Percentiles rank a stretch among this genome's conserved stretches.
Evolutionary conservation across 306 rosid genomes (phyloP).

Genomic region (Medicago lupulina): DNA sequence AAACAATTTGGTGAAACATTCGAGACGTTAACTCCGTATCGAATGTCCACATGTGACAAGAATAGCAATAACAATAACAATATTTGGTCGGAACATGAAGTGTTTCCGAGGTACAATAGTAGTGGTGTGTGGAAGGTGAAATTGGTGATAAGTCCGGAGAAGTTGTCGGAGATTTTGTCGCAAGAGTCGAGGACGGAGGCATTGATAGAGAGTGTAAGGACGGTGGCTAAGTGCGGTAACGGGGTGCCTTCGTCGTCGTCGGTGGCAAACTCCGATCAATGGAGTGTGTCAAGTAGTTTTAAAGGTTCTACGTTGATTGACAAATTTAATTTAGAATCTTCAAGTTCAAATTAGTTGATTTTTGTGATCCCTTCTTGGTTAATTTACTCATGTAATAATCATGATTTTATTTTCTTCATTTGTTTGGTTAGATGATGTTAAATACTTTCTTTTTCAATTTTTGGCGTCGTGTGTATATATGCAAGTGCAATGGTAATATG

Average conservation of each 20-base stretch:
- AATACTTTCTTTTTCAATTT: not conserved
- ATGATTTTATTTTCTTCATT: not conserved
- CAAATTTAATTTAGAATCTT: conserved; percentile 34
- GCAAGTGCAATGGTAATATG: not conserved
- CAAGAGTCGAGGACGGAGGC: conserved; percentile 72
- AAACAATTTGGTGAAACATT: conserved; percentile 9
- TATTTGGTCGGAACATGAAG: conserved; percentile 56
- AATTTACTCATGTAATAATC: not conserved
- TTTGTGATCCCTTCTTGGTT: not conserved
- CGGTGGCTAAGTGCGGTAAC: conserved; percentile 78
- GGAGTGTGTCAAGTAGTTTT: conserved; percentile 71
- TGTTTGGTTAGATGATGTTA: not conserved
- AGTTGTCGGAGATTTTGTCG: conserved; percentile 77
- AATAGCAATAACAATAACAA: not conserved
- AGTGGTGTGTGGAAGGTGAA: conserved; percentile 88
- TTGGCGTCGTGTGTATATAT: not conserved
- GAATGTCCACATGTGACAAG: conserved; percentile 60
- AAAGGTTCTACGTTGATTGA: conserved; percentile 49
- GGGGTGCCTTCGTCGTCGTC: conserved; percentile 61
- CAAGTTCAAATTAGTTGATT: not conserved
- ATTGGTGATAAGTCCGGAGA: conserved; percentile 73
- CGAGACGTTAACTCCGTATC: conserved; percentile 58
- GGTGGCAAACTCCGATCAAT: conserved; percentile 62
- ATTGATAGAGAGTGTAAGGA: conserved; percentile 76
- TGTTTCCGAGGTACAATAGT: conserved; percentile 63